phyloP scores from a whole-genome alignment of 805 yeast genomes.

The Zygoascus flipseniorum region DNA sequence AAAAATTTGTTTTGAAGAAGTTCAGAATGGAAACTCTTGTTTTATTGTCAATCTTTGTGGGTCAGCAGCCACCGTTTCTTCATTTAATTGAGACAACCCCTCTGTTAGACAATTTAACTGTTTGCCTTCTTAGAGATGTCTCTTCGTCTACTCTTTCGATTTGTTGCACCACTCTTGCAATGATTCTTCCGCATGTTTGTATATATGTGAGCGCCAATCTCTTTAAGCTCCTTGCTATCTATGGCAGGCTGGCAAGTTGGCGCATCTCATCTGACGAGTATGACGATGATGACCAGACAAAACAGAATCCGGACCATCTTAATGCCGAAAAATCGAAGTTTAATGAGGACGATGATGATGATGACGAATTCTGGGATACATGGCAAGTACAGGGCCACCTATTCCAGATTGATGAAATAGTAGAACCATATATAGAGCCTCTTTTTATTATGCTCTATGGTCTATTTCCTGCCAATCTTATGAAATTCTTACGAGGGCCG shows the following conservation, averaged over 20 bases:
- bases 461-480: constrained; percentile 44
- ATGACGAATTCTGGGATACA: constrained; percentile 7
- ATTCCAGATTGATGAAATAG: constrained; percentile 9
- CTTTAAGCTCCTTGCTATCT: constrained; percentile 37
- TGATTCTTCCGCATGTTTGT: constrained; percentile 40
- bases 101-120: constrained; percentile 32
- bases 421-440: constrained; percentile 26
- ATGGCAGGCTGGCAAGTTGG: constrained; percentile 39
- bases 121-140: constrained; percentile 35
- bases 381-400: constrained; percentile 22
- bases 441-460: constrained; percentile 49
- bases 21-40: constrained; percentile 34
- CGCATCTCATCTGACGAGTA: constrained; percentile 1
- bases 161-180: constrained; percentile 32
- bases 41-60: constrained; percentile 32
- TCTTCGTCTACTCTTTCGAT: constrained; percentile 33
- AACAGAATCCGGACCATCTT: constrained; percentile 1
- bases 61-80: constrained; percentile 26
- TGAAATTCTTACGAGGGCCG: constrained; percentile 38
- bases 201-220: constrained; percentile 27
- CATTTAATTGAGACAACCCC: constrained; percentile 29
- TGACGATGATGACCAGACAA: constrained; percentile 5
- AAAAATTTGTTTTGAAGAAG: constrained; percentile 27
- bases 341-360: constrained; percentile 5
- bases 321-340: constrained; percentile 10